Percentiles rank a stretch among this genome's conserved stretches.
Conservation (phyloP, 805 yeast genomes). For the Starmerella apicola region DNA sequence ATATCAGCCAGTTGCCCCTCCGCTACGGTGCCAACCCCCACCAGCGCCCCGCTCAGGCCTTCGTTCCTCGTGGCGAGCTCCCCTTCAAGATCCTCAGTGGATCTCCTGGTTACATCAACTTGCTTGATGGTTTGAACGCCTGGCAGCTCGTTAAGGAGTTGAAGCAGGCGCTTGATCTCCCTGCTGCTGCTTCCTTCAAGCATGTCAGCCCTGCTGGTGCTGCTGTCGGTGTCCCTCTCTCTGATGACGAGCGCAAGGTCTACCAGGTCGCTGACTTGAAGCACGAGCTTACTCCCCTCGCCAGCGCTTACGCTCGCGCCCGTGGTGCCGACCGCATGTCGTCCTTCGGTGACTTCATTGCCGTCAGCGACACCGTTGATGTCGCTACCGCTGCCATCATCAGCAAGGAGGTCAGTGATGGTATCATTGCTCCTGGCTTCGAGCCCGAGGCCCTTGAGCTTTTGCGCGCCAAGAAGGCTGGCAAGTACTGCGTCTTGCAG, state of each 20-base stretch:
- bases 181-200: conserved; percentile 98
- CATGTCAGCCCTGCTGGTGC: conserved; percentile 99
- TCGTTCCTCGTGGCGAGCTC: conserved; percentile 68
- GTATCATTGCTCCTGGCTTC: conserved; percentile 97
- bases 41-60: conserved; percentile 98
- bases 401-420: conserved; percentile 94
- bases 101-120: conserved; percentile 94
- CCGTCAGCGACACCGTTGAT: conserved; percentile 92
- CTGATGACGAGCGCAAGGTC: conserved; percentile 84
- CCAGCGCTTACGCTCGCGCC: conserved; percentile 97
- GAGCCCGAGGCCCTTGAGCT: conserved; percentile 84
- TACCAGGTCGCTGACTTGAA: conserved; percentile 84
- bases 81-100: conserved; percentile 92
- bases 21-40: conserved; percentile 99
- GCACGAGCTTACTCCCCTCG: conserved; percentile 89
- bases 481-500: conserved; percentile 92
- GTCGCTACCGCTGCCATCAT: conserved; percentile 92
- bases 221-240: conserved; percentile 89
- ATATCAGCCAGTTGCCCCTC: conserved; percentile 75
- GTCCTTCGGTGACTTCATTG: conserved; percentile 96
- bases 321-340: conserved; percentile 99
- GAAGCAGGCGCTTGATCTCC: conserved; percentile 83
- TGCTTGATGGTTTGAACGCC: conserved; percentile 91
- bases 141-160: conserved; percentile 98
- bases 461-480: conserved; percentile 85